Percentiles rank a stretch among this genome's conserved stretches.
phyloP scores from a whole-genome alignment of 2,329 filamentous ascomycete genomes.

The Botrytis fragariae region DNA sequence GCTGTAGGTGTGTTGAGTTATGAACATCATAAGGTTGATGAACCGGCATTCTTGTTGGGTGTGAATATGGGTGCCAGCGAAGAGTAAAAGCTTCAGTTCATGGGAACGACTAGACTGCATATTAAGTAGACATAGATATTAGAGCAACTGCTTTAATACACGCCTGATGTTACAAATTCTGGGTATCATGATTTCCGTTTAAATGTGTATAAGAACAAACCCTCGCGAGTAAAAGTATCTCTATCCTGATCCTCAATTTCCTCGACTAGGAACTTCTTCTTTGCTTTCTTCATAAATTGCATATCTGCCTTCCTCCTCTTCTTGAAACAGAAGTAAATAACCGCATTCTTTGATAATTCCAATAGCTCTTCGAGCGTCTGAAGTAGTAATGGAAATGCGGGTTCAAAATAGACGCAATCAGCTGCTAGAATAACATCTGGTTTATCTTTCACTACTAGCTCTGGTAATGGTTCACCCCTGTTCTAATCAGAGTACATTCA shows the following conservation, averaged over 20 bases:
- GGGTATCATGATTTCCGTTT: slow-evolving; percentile 41
- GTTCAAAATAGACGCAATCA: slow-evolving; percentile 97
- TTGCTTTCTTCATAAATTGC: slow-evolving; percentile 70
- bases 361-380: slow-evolving; percentile 74
- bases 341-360: slow-evolving; percentile 63
- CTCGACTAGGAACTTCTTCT: slow-evolving; percentile 62
- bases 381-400: slow-evolving; percentile 84
- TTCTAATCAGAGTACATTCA: not conserved
- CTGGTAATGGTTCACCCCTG: slow-evolving; percentile 61
- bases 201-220: slow-evolving; percentile 61
- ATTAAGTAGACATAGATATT: not conserved
- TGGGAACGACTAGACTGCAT: not conserved
- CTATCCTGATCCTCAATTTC: slow-evolving; percentile 62
- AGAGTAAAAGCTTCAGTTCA: not conserved
- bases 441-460: slow-evolving; percentile 51
- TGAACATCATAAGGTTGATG: slow-evolving; percentile 40
- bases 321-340: slow-evolving; percentile 88
- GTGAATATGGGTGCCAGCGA: slow-evolving; percentile 36
- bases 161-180: not conserved
- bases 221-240: slow-evolving; percentile 54
- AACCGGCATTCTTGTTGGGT: slow-evolving; percentile 41
- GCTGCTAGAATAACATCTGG: slow-evolving; percentile 88
- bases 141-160: not conserved
- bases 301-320: slow-evolving; percentile 79
- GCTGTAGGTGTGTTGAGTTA: slow-evolving; percentile 42